phyloP scores from a whole-genome alignment of 2,329 filamentous ascomycete genomes.

The Aspergillus sp. region DNA sequence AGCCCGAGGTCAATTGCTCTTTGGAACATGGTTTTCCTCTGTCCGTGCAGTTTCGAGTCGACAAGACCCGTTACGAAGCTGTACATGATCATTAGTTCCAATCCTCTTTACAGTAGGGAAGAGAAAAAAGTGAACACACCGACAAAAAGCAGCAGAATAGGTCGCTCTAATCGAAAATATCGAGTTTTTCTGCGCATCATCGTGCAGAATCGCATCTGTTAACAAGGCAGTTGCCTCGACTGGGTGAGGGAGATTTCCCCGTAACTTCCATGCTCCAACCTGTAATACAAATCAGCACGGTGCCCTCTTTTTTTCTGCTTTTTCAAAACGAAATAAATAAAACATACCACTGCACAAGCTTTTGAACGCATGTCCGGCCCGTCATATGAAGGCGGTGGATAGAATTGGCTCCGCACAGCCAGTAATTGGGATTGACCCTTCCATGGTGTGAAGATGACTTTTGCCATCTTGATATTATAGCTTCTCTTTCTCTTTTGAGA shows the following conservation, averaged over 20 bases:
- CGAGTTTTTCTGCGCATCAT: slow-evolving; percentile 36
- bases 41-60: slow-evolving; percentile 38
- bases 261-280: slow-evolving; percentile 32
- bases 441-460: slow-evolving; percentile 39
- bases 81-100: slow-evolving; percentile 1
- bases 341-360: slow-evolving; percentile 35
- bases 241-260: slow-evolving; percentile 40
- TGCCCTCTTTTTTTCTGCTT: too few species aligned
- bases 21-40: slow-evolving; percentile 42
- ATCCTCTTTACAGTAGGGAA: not conserved
- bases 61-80: slow-evolving; percentile 44
- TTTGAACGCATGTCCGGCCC: slow-evolving; percentile 33
- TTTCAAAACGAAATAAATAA: not conserved
- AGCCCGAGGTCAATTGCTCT: slow-evolving; percentile 37
- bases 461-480: slow-evolving; percentile 29
- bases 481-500: too few species aligned
- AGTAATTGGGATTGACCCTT: slow-evolving; percentile 34
- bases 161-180: slow-evolving; percentile 41
- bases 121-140: slow-evolving; percentile 23
- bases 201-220: slow-evolving; percentile 43
- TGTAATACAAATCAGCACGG: too few species aligned
- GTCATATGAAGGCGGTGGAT: slow-evolving; percentile 27
- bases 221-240: slow-evolving; percentile 43
- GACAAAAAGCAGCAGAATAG: slow-evolving; percentile 42
- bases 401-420: slow-evolving; percentile 35